These are phyloP conservation scores for Scortechinia acanthostroma DNA, from an alignment of 2,329 filamentous ascomycete genomes.

Conservation along the genomic window DNA sequence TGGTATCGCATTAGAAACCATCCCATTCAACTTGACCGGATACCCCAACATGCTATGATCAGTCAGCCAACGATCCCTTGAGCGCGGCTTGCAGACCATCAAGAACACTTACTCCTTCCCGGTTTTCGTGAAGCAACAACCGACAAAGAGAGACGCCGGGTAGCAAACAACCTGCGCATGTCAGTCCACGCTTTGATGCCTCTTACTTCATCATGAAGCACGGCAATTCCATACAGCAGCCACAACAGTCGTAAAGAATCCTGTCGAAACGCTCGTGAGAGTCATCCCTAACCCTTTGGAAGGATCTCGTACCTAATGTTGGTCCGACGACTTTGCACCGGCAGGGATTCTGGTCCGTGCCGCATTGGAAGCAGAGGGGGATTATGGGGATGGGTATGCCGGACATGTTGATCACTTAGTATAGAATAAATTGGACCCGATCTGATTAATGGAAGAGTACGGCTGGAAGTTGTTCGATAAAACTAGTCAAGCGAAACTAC, in stretches of 20 bases:
- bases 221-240: neutral
- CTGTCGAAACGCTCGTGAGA: neutral
- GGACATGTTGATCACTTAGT: too few relatives aligned
- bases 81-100: too few relatives aligned
- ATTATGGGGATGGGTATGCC: neutral
- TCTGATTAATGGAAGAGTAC: too few relatives aligned
- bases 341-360: conserved; percentile 8
- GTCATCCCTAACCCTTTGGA: too few relatives aligned
- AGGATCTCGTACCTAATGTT: conserved; percentile 8
- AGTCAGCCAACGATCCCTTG: neutral
- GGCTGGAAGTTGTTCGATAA: too few relatives aligned
- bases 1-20: conserved; percentile 6
- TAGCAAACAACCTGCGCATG: conserved; percentile 8
- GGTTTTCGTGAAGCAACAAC: conserved; percentile 7
- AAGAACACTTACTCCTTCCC: conserved; percentile 7
- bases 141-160: conserved; percentile 7
- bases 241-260: neutral
- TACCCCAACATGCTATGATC: conserved; percentile 6
- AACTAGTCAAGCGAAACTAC: too few relatives aligned
- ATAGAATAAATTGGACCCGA: too few relatives aligned
- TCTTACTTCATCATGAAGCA: too few relatives aligned
- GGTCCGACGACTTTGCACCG: conserved; percentile 8
- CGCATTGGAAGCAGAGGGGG: conserved; percentile 8
- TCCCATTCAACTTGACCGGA: conserved; percentile 6
- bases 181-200: too few relatives aligned